Conservation (phyloP, 805 yeast genomes). For the Saturnispora kantuleensis region DNA sequence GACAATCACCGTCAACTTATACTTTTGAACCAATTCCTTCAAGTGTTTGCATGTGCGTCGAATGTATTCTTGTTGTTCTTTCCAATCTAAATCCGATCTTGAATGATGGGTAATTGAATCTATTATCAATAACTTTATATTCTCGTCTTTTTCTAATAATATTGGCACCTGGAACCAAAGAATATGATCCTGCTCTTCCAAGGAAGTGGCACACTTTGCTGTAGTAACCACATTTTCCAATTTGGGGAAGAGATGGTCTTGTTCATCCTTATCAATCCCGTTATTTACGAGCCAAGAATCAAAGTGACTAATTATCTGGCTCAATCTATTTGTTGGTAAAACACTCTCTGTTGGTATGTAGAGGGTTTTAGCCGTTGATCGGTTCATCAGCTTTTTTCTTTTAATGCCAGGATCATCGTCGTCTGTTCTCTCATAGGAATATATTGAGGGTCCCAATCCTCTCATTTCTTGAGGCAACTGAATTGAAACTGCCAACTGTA, state of each 20-base stretch:
- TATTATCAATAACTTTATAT: slow-evolving; percentile 50
- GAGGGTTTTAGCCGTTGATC: slow-evolving; percentile 35
- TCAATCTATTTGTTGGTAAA: slow-evolving; percentile 55
- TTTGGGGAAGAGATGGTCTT: slow-evolving; percentile 25
- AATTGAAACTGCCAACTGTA: slow-evolving; percentile 53
- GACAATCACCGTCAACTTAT: slow-evolving; percentile 52
- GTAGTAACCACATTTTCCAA: slow-evolving; percentile 24
- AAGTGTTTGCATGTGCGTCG: slow-evolving; percentile 38
- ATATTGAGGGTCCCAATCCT: slow-evolving; percentile 32
- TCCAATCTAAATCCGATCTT: slow-evolving; percentile 45
- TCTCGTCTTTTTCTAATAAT: slow-evolving; percentile 31
- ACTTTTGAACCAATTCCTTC: slow-evolving; percentile 35
- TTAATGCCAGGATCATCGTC: slow-evolving; percentile 7
- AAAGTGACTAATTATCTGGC: slow-evolving; percentile 31
- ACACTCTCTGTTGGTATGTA: slow-evolving; percentile 72
- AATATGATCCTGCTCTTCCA: slow-evolving; percentile 68
- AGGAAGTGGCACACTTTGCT: slow-evolving; percentile 30
- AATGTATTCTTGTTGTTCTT: slow-evolving; percentile 34
- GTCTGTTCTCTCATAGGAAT: slow-evolving; percentile 2
- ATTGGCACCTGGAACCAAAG: slow-evolving; percentile 59
- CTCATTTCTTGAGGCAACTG: slow-evolving; percentile 40
- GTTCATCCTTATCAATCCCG: slow-evolving; percentile 19
- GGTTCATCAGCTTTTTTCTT: background rate
- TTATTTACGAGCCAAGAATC: slow-evolving; percentile 26
- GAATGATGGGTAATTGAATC: slow-evolving; percentile 83